Evolutionary conservation across 1,284 basidiomycete species (phyloP).

Genomic region (Tremellales sp.): DNA sequence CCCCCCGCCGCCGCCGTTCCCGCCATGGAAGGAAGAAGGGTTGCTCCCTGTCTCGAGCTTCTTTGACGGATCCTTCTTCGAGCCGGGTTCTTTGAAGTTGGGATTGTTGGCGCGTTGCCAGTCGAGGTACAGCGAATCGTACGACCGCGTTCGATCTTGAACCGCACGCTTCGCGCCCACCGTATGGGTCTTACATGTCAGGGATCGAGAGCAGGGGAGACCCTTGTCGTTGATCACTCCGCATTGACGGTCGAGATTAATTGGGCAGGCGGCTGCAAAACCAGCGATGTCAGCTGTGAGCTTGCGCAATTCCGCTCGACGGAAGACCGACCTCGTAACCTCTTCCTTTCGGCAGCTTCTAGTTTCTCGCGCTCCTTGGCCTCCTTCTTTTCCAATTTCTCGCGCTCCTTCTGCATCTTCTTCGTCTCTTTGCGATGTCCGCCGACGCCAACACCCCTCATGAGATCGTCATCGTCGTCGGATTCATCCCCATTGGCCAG

Average conservation of each 20-base stretch:
- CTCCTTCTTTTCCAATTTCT: constrained; percentile 62
- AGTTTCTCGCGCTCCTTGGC: constrained; percentile 55
- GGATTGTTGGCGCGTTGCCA: constrained; percentile 92
- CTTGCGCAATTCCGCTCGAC: neutral
- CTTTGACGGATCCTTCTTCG: constrained; percentile 69
- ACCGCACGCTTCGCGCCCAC: constrained; percentile 96
- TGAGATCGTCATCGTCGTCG: constrained; percentile 19
- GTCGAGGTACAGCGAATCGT: constrained; percentile 83
- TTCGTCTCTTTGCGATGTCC: constrained; percentile 44
- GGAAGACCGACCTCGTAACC: constrained; percentile 57
- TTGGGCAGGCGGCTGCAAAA: constrained; percentile 55
- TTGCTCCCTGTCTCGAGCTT: too few species aligned
- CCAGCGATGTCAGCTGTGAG: neutral
- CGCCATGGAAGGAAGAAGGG: too few species aligned
- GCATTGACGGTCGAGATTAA: constrained; percentile 89
- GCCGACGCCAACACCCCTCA: constrained; percentile 31
- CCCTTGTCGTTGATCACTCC: constrained; percentile 97
- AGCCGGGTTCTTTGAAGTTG: constrained; percentile 88
- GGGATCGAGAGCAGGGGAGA: constrained; percentile 87
- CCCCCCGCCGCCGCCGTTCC: too few species aligned
- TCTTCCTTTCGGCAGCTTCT: constrained; percentile 60
- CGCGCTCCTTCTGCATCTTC: constrained; percentile 37
- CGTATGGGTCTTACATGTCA: constrained; percentile 97
- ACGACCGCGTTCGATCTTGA: constrained; percentile 74
- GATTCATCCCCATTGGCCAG: neutral